Percentiles rank a stretch among this genome's conserved stretches.
Conservation (phyloP, 1,284 basidiomycete species). For the Boletus semigastroideus region DNA sequence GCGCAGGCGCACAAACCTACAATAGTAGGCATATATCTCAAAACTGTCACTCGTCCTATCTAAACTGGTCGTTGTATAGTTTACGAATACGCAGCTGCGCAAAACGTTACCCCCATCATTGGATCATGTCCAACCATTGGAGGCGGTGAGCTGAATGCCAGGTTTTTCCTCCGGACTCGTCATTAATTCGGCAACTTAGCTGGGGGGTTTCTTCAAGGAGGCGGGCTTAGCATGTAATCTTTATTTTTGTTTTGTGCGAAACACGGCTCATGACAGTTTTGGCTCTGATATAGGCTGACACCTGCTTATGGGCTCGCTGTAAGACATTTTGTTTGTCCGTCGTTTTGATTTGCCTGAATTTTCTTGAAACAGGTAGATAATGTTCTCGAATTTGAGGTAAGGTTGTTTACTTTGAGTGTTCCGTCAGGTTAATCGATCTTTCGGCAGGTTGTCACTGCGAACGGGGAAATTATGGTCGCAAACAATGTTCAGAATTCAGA, state of each 20-base stretch:
- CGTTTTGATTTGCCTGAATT: background rate
- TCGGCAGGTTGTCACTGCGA: slow-evolving; percentile 21
- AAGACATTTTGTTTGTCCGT: background rate
- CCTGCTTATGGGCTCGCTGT: slow-evolving; percentile 14
- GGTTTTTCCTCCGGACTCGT: too few species aligned
- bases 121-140: slow-evolving; percentile 22
- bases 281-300: slow-evolving; percentile 6
- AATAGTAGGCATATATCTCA: slow-evolving; percentile 14
- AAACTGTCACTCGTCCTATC: background rate
- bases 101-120: slow-evolving; percentile 5
- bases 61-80: slow-evolving; percentile 4
- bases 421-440: background rate
- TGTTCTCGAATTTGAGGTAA: slow-evolving; percentile 21
- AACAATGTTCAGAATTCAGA: slow-evolving; percentile 25
- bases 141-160: slow-evolving; percentile 3
- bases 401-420: background rate
- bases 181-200: slow-evolving; percentile 4
- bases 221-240: slow-evolving; percentile 25
- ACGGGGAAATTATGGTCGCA: slow-evolving; percentile 16
- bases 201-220: slow-evolving; percentile 27
- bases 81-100: slow-evolving; percentile 14
- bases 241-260: background rate
- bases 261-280: background rate
- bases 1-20: slow-evolving; percentile 15
- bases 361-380: slow-evolving; percentile 12